Conservation (phyloP, 805 yeast species). For the Candida vartiovaarae region DNA sequence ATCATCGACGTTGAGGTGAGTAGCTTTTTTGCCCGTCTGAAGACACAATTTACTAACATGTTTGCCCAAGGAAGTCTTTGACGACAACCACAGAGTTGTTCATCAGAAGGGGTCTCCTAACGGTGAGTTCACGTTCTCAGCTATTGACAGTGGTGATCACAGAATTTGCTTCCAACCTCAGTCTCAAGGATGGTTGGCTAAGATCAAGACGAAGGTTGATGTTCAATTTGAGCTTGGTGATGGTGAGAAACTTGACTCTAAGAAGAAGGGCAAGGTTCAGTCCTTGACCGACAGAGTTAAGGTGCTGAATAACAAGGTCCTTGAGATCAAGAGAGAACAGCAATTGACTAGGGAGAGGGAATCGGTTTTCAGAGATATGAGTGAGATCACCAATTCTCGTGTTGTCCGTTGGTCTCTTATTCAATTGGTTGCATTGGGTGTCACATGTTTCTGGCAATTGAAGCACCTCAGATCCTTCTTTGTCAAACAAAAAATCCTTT, state of each 20-base stretch:
- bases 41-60: slow-evolving; percentile 3
- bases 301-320: slow-evolving; percentile 46
- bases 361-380: slow-evolving; percentile 61
- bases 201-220: slow-evolving; percentile 47
- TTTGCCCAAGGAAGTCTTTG: slow-evolving; percentile 50
- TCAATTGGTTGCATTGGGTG: slow-evolving; percentile 56
- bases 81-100: slow-evolving; percentile 69
- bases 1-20: slow-evolving; percentile 36
- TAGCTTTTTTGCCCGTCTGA: background rate
- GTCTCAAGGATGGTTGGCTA: slow-evolving; percentile 55
- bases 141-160: slow-evolving; percentile 73
- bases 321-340: slow-evolving; percentile 61
- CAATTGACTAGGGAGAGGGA: slow-evolving; percentile 67
- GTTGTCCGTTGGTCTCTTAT: slow-evolving; percentile 70
- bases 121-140: slow-evolving; percentile 69
- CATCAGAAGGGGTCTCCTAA: slow-evolving; percentile 57
- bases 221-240: slow-evolving; percentile 66
- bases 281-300: slow-evolving; percentile 51
- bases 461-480: slow-evolving; percentile 68
- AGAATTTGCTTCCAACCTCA: slow-evolving; percentile 58
- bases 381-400: slow-evolving; percentile 62
- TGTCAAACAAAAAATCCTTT: slow-evolving; percentile 59
- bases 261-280: slow-evolving; percentile 51
- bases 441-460: slow-evolving; percentile 69
- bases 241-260: slow-evolving; percentile 58